Evolutionary conservation across 371 early-diverging fungal genomes (phyloP), one percentile per base, ranked within the genome.

Genomic region (Funneliformis caledonium): DNA sequence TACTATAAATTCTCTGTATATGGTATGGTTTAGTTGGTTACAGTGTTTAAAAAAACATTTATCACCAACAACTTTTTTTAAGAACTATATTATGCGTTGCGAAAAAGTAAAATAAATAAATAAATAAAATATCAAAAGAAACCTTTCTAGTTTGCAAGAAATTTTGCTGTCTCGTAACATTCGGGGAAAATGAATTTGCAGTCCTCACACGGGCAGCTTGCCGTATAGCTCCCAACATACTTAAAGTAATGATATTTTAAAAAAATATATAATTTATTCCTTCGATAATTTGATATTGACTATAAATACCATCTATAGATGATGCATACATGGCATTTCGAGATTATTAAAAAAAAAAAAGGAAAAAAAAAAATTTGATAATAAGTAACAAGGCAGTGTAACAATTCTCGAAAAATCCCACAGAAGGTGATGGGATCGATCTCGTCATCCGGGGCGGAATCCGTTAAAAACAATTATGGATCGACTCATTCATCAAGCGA

Each of bases 1-100:
- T 47, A 45, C 70, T 70, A 9, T 22, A 42, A 70, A 70, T n/a
- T 45, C 70, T 70, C 70, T 70, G 70, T 47, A 43, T 26, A 37
- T 37, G 3, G 37, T 37, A 26, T 37, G 37, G 37, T 37, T 37
- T 37, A 37, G 37, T 69, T 45, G 70, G 43, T 43, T 45, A 22
- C 45, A 22, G 70, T 19, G 9, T 70, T 70, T 45, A 70, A 70
- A 69, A 67, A 37, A 67, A 22, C n/a, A 2, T 47, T 70, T 70
- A 70, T 70, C 65, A 33, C 70, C n/a, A 43, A 42, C 14, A 47
- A 47, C 11, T 70, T 69, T 42, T 43, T 45, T 47, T 45, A 26
- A 16, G 6, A 31, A 37, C 37, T 37, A 37, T 37, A 37, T 37
- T 37, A 37, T 37, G 37, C 37, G 37, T 37, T 37, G 37, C 2